A percentile compares a stretch with the other conserved stretches of the same genome.
Conservation (phyloP, 805 yeast species). For the Candida odintsovae region DNA sequence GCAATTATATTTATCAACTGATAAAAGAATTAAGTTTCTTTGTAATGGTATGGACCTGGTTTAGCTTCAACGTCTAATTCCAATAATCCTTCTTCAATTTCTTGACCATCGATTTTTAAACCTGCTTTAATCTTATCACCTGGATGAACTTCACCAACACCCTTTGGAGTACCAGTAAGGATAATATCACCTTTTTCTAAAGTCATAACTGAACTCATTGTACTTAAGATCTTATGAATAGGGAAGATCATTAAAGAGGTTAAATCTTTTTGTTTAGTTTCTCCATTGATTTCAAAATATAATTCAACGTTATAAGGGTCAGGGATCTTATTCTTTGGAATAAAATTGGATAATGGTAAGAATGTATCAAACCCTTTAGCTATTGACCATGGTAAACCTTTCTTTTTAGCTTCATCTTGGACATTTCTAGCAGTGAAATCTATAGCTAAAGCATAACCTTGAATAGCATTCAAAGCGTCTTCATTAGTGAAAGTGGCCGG, state of each 20-base stretch:
- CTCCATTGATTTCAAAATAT: slow-evolving; percentile 64
- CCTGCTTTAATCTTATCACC: slow-evolving; percentile 76
- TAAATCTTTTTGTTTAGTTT: slow-evolving; percentile 62
- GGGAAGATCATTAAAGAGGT: slow-evolving; percentile 86
- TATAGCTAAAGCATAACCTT: slow-evolving; percentile 83
- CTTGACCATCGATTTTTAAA: slow-evolving; percentile 47
- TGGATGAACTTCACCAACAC: slow-evolving; percentile 79
- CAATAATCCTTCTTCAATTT: slow-evolving; percentile 41
- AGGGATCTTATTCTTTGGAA: slow-evolving; percentile 58
- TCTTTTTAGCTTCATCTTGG: slow-evolving; percentile 88
- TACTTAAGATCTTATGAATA: slow-evolving; percentile 70
- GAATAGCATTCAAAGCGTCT: slow-evolving; percentile 74
- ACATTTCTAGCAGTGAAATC: slow-evolving; percentile 96
- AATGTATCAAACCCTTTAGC: slow-evolving; percentile 97
- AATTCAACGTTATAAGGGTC: slow-evolving; percentile 71
- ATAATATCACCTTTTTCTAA: slow-evolving; percentile 86
- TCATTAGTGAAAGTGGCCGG: slow-evolving; percentile 48
- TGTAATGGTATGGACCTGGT: slow-evolving; percentile 56
- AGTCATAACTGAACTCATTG: slow-evolving; percentile 87
- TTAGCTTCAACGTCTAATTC: slow-evolving; percentile 33
- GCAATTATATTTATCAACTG: background rate
- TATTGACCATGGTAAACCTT: slow-evolving; percentile 95
- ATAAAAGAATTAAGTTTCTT: slow-evolving; percentile 28
- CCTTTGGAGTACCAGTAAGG: slow-evolving; percentile 95
- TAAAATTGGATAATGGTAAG: slow-evolving; percentile 74